Percentiles rank a stretch among this genome's conserved stretches.
Conservation (phyloP, 768 basidiomycete genomes). For the Cyclocybe cylindracea region DNA sequence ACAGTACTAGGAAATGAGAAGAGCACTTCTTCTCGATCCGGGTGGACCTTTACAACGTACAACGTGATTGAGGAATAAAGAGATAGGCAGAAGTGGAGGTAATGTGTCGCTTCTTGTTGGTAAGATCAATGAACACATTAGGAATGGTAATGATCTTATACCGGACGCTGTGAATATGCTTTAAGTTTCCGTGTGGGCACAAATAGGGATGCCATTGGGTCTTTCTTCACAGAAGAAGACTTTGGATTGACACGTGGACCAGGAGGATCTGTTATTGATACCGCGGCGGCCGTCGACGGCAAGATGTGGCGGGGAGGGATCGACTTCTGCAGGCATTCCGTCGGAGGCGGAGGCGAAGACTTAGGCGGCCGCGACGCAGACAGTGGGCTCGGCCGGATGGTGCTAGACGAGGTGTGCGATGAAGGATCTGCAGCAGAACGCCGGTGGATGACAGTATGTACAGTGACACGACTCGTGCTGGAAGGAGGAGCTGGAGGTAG, state of each 20-base stretch:
- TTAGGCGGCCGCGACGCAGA: neutral
- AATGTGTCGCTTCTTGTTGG: too few species aligned
- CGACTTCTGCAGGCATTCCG: conserved; percentile 14
- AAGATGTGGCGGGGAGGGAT: neutral
- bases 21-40: conserved; percentile 9
- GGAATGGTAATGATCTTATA: conserved; percentile 18
- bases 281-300: conserved; percentile 3
- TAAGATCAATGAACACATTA: neutral
- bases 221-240: conserved; percentile 50
- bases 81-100: conserved; percentile 1
- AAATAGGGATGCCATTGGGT: conserved; percentile 64
- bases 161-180: conserved; percentile 54
- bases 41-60: conserved; percentile 12
- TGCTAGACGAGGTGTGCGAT: conserved; percentile 15
- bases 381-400: conserved; percentile 12
- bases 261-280: conserved; percentile 10
- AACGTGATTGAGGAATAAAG: neutral
- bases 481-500: conserved; percentile 35
- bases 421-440: conserved; percentile 26
- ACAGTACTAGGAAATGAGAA: conserved; percentile 13
- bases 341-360: conserved; percentile 14
- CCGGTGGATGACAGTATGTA: conserved; percentile 47
- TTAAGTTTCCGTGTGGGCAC: conserved; percentile 81
- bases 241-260: conserved; percentile 24
- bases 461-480: conserved; percentile 45